phyloP scores from a whole-genome alignment of 495 filamentous ascomycete species.

The Rostrohypoxylon terebratum region DNA sequence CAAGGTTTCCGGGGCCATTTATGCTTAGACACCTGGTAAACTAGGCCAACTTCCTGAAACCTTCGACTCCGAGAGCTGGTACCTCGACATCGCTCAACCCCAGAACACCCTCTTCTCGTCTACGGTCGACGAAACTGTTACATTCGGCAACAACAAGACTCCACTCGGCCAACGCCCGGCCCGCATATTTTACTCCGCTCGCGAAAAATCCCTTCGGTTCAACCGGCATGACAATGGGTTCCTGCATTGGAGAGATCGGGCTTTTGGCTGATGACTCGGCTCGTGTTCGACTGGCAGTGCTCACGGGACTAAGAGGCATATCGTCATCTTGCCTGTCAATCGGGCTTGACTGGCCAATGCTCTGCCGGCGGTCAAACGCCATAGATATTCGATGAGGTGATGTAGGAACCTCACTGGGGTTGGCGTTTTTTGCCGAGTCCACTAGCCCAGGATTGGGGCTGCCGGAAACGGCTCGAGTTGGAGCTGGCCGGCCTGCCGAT shows the following conservation, averaged over 20 bases:
- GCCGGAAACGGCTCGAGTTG: conserved; percentile 59
- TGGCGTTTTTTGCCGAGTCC: conserved; percentile 59
- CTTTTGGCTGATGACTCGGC: conserved; percentile 34
- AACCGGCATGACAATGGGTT: conserved; percentile 50
- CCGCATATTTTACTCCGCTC: conserved; percentile 73
- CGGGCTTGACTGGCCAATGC: conserved; percentile 33
- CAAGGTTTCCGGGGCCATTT: neutral
- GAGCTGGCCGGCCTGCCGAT: conserved; percentile 55
- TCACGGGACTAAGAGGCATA: conserved; percentile 33
- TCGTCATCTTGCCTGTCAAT: conserved; percentile 41
- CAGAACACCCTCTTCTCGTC: conserved; percentile 87
- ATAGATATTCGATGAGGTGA: conserved; percentile 37
- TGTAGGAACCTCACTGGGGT: conserved; percentile 31
- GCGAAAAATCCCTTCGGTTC: conserved; percentile 55
- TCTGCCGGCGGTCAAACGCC: conserved; percentile 34
- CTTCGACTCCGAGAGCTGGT: conserved; percentile 86
- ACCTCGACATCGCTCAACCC: conserved; percentile 83
- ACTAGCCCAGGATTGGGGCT: conserved; percentile 57
- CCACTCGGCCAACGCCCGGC: conserved; percentile 94
- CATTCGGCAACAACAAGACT: conserved; percentile 83
- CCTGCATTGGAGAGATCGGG: conserved; percentile 34
- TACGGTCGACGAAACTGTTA: conserved; percentile 90
- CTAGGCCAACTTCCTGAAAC: conserved; percentile 71
- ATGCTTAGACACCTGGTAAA: neutral
- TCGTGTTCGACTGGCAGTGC: conserved; percentile 19